Conservation (phyloP, 208 protist genomes). For the Lotmaria passim region DNA sequence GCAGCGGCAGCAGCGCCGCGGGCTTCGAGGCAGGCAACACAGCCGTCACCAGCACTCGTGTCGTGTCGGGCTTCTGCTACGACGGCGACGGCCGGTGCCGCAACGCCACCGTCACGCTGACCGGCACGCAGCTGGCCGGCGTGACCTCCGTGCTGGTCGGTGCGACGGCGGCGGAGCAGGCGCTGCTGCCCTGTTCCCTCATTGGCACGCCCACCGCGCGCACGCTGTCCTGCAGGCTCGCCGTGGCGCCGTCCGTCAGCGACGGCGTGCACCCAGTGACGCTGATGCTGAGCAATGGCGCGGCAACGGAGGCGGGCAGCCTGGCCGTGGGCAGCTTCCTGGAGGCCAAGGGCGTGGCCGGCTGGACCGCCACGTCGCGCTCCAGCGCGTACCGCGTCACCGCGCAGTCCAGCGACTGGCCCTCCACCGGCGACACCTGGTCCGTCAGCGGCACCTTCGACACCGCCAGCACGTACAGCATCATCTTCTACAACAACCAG, state of each 20-base stretch:
- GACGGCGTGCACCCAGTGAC: slow-evolving; percentile 31
- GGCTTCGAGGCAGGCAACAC: not conserved
- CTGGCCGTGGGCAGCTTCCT: slow-evolving; percentile 9
- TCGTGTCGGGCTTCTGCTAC: slow-evolving; percentile 1
- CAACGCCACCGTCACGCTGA: slow-evolving; percentile 17
- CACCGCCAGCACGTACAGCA: slow-evolving; percentile 26
- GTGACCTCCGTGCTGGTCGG: slow-evolving; percentile 20
- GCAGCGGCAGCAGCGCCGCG: not conserved
- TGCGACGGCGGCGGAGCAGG: not conserved
- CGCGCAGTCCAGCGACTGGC: slow-evolving; percentile 29
- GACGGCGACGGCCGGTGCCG: not conserved
- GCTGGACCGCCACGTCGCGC: slow-evolving; percentile 10
- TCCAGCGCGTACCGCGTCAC: slow-evolving; percentile 19
- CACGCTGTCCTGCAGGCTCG: slow-evolving; percentile 24
- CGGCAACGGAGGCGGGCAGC: slow-evolving; percentile 21
- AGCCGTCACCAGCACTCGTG: not conserved
- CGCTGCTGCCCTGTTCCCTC: slow-evolving; percentile 9
- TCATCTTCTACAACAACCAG: slow-evolving; percentile 44
- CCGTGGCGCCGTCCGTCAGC: not conserved
- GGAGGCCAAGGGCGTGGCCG: not conserved
- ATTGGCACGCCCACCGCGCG: not conserved
- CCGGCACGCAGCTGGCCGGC: slow-evolving; percentile 8
- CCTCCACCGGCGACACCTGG: slow-evolving; percentile 37
- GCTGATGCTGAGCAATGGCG: slow-evolving; percentile 11
- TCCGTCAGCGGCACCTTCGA: slow-evolving; percentile 40